A percentile compares a stretch with the other conserved stretches of the same genome.
Evolutionary conservation across 305 asterid genomes (phyloP).

Genomic region (Vinca major): DNA sequence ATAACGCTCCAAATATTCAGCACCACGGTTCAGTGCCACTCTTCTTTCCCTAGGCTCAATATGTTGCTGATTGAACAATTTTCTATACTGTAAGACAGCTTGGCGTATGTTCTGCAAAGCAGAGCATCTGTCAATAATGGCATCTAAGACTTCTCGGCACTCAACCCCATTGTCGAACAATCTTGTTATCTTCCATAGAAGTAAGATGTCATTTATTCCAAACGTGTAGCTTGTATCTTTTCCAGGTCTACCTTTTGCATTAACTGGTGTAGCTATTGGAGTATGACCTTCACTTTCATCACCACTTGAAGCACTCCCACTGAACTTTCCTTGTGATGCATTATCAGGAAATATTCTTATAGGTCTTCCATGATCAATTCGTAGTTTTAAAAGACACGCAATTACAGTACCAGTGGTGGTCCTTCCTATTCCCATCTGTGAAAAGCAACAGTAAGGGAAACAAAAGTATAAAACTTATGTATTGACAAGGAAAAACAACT

Average conservation of each 20-base stretch:
- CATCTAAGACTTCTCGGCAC: constrained; percentile 93
- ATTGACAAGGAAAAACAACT: background rate
- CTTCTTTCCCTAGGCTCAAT: constrained; percentile 96
- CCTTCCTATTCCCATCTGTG: constrained; percentile 98
- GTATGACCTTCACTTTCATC: constrained; percentile 49
- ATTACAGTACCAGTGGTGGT: constrained; percentile 97
- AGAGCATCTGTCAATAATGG: constrained; percentile 87
- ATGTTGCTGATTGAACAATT: constrained; percentile 82
- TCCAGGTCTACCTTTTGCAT: constrained; percentile 33
- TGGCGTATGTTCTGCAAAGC: constrained; percentile 96
- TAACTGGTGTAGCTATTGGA: constrained; percentile 33
- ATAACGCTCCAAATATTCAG: constrained; percentile 97
- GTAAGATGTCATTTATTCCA: constrained; percentile 90
- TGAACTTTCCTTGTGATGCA: constrained; percentile 35
- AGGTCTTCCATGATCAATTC: constrained; percentile 87
- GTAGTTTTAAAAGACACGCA: constrained; percentile 88
- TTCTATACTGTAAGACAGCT: constrained; percentile 92
- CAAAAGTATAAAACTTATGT: constrained; percentile 6
- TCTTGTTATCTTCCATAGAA: constrained; percentile 90
- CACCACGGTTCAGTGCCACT: constrained; percentile 94
- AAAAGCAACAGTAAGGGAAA: constrained; percentile 15
- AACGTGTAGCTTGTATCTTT: constrained; percentile 52
- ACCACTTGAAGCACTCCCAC: constrained; percentile 31
- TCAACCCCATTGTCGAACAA: constrained; percentile 96
- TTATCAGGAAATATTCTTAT: constrained; percentile 55